Conservation (phyloP, 2,329 filamentous ascomycete genomes). For the Harringtonia lauricola region DNA sequence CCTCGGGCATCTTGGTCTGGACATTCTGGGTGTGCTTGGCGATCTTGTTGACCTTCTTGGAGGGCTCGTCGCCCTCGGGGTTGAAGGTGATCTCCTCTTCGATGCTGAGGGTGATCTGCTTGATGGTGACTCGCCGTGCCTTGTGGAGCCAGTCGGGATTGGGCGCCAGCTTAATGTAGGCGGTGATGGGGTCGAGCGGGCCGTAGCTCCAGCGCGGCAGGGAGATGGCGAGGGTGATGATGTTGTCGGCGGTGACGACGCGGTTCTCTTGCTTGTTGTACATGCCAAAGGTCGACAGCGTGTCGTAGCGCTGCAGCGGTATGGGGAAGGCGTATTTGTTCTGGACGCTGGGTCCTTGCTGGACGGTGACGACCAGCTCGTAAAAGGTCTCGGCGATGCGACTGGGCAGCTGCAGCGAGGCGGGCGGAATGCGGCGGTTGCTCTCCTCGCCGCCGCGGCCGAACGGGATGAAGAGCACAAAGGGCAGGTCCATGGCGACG, state of each 20-base stretch:
- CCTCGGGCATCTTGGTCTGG: conserved; percentile 75
- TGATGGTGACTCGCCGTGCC: conserved; percentile 83
- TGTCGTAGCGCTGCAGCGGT: conserved; percentile 88
- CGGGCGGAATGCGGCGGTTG: conserved; percentile 80
- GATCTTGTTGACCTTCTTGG: conserved; percentile 78
- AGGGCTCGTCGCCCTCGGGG: conserved; percentile 90
- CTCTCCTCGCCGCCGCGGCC: conserved; percentile 84
- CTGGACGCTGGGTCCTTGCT: conserved; percentile 78
- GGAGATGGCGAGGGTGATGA: conserved; percentile 85
- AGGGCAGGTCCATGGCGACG: conserved; percentile 92
- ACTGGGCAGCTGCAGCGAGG: conserved; percentile 80
- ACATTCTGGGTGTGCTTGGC: conserved; percentile 75
- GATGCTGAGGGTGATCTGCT: conserved; percentile 85
- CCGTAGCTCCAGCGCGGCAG: conserved; percentile 95
- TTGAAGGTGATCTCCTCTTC: conserved; percentile 99
- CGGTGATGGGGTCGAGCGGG: conserved; percentile 85
- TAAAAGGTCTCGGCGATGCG: conserved; percentile 96
- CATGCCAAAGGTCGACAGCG: conserved; percentile 96
- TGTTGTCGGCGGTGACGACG: conserved; percentile 74
- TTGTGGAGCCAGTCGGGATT: conserved; percentile 88
- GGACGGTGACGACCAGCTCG: conserved; percentile 90
- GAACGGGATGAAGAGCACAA: conserved; percentile 94
- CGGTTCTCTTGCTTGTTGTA: conserved; percentile 93
- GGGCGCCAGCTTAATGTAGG: conserved; percentile 88
- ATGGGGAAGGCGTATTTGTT: conserved; percentile 88